Evolutionary conservation across 345 rosid species (phyloP).

Genomic region (Diplotaxis tenuifolia): DNA sequence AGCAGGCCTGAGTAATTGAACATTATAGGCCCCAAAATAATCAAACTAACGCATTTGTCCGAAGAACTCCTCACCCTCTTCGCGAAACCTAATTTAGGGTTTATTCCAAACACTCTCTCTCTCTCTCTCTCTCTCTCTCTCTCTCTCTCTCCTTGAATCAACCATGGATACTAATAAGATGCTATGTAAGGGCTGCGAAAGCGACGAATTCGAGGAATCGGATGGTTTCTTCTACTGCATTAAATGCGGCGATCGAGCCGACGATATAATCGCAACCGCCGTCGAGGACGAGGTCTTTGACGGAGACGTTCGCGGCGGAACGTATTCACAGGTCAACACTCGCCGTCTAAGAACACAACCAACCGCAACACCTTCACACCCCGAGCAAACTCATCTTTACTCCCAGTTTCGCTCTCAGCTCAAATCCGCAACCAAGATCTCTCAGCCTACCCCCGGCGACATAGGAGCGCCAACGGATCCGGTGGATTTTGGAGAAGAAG

Average conservation of each 20-base stretch:
- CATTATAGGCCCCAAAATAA: neutral
- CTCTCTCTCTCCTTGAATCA: neutral
- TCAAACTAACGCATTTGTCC: too few species aligned
- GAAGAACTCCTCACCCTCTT: neutral
- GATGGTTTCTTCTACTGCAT: neutral
- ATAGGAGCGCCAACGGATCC: neutral
- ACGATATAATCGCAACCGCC: neutral
- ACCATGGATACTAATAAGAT: neutral
- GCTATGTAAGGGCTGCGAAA: neutral
- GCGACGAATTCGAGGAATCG: neutral
- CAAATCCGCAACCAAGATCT: neutral
- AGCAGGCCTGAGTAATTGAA: neutral
- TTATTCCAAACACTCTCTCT: neutral
- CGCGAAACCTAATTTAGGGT: neutral
- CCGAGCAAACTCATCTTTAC: neutral
- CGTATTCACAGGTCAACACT: neutral
- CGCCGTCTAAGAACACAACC: neutral
- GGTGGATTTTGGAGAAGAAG: neutral
- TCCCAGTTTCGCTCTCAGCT: neutral
- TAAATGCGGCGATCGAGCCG: neutral
- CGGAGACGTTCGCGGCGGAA: neutral
- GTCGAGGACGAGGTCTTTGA: neutral
- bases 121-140: too few species aligned
- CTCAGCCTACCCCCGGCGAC: neutral
- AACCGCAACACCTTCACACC: neutral